Evolutionary conservation across 208 protist genomes (phyloP), one percentile per base, ranked within the genome.

Genomic region (Trypanosoma avium): DNA sequence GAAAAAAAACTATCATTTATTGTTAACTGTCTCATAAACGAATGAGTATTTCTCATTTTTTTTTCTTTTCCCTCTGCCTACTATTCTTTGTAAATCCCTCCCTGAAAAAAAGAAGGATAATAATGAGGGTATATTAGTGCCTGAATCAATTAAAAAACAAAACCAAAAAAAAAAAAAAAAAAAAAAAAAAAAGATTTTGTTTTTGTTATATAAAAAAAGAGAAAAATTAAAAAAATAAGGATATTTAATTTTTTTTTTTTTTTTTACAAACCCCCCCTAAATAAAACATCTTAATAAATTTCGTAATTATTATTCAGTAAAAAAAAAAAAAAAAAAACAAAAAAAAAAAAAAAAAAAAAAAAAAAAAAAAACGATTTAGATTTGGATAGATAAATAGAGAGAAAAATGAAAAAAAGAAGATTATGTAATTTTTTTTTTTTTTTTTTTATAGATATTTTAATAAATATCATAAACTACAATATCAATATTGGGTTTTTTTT

Each of bases 71-170:
- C 4, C 24, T 12, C 4, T 29, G 22, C 10, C 19, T 17, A 30
- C 8, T 15, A 36, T 42, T 21, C 19, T 30, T 13, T 42, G 9
- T 22, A 22, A 15, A 2, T 27, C 40, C 19, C 38, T 35, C 22
- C 55, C 3, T n/a, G n/a, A n/a, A n/a, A n/a, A n/a, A n/a, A n/a
- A n/a, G n/a, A n/a, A n/a, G n/a, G n/a, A n/a, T n/a, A n/a, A n/a
- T n/a, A n/a, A n/a, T n/a, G n/a, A n/a, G n/a, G n/a, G n/a, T n/a
- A n/a, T n/a, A n/a, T n/a, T n/a, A n/a, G n/a, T n/a, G n/a, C n/a
- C n/a, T n/a, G n/a, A n/a, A n/a, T n/a, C n/a, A n/a, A 4, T 19
- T 55, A 66, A 54, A 43, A 45, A 71, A 19, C 36, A 73, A 54
- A 55, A 73, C 19, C 32, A 8, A 73, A 32, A 61, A 17, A 59